phyloP scores from a whole-genome alignment of 2,329 filamentous ascomycete species.

The Aspergillus tanneri region DNA sequence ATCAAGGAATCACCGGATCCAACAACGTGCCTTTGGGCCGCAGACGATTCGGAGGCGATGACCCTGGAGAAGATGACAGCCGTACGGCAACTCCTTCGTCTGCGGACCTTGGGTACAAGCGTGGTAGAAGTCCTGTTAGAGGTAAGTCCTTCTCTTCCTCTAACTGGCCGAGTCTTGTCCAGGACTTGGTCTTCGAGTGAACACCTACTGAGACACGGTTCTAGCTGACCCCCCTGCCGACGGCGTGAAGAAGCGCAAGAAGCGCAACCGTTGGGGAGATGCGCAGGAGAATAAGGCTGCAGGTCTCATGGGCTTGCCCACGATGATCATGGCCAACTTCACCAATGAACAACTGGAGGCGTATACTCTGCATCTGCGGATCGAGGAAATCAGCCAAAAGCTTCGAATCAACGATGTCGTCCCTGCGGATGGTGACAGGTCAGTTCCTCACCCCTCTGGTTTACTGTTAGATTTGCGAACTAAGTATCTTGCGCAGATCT shows the following conservation, averaged over 20 bases:
- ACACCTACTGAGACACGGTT: slow-evolving; percentile 24
- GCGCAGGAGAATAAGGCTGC: slow-evolving; percentile 97
- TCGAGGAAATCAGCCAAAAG: slow-evolving; percentile 99
- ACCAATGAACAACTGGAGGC: slow-evolving; percentile 97
- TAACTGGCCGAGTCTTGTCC: too few species aligned
- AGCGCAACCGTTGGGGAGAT: slow-evolving; percentile 98
- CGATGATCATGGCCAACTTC: slow-evolving; percentile 95
- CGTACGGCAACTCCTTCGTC: slow-evolving; percentile 48
- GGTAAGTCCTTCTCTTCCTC: slow-evolving; percentile 53
- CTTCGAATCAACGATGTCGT: slow-evolving; percentile 98
- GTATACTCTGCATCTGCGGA: slow-evolving; percentile 92
- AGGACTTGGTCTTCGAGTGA: too few species aligned
- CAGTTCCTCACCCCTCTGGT: slow-evolving; percentile 38
- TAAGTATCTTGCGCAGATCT: slow-evolving; percentile 61
- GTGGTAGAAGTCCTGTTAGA: slow-evolving; percentile 87
- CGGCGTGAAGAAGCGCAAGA: slow-evolving; percentile 87
- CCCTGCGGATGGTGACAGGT: slow-evolving; percentile 93
- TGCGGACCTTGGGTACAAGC: slow-evolving; percentile 63
- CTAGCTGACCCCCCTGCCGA: slow-evolving; percentile 58
- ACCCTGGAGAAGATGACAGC: slow-evolving; percentile 50
- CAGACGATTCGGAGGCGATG: slow-evolving; percentile 72
- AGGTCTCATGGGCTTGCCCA: slow-evolving; percentile 94
- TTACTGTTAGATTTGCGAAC: slow-evolving; percentile 10
- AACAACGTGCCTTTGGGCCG: slow-evolving; percentile 96
- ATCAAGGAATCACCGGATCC: slow-evolving; percentile 86